Base-by-base conservation (phyloP, 2,329 filamentous ascomycete species). In the Cercospora citrullina region DNA sequence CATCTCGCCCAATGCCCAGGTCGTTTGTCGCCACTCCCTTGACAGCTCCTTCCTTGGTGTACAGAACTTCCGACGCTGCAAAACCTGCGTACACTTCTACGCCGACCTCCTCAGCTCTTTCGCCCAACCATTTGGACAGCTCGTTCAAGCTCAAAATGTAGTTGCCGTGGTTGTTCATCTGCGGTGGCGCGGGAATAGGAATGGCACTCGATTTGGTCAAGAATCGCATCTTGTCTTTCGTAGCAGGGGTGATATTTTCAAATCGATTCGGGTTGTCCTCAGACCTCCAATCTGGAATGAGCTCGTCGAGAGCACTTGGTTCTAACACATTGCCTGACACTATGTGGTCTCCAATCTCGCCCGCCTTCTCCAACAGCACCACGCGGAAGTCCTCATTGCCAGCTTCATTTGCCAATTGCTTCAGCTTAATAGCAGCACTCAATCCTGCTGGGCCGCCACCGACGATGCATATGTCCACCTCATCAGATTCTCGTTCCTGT, bases 81-180 rank as follows among this genome's bases (percentile, higher is more conserved):
- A 99, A 99, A 2, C 95, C 95, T 3, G 95, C 92, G 75, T 98
- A 99, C 12, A 99, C 88, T 81, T 99, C 95, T 30, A 99, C 95
- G 33, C 95, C 95, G 31, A 96, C 78, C 81, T 98, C 95, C 81
- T 99, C 95, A n/a, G 95, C 95, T 59, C 94, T 88, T 79, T 98
- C 95, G 60, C 92, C 94, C 2, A 99, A 85, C 95, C 95, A 99
- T 81, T 94, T 96, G 66, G 91, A 91, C 77, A 99, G 90, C 80
- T 98, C 92, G 80, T 96, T 98, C 76, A 99, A 82, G 77, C 92
- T 96, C 76, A 99, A 89, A 73, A 99, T 99, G 80, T 96, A 98
- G 82, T 99, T 99, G 73, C 95, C 95, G 76, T 96, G 88, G 79
- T 99, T 99, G 84, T 94, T 89, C 95, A 99, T 99, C 83, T 98